Evolutionary conservation across 2,329 filamentous ascomycete genomes (phyloP).

Genomic region (Aspergillus transmontanensis): DNA sequence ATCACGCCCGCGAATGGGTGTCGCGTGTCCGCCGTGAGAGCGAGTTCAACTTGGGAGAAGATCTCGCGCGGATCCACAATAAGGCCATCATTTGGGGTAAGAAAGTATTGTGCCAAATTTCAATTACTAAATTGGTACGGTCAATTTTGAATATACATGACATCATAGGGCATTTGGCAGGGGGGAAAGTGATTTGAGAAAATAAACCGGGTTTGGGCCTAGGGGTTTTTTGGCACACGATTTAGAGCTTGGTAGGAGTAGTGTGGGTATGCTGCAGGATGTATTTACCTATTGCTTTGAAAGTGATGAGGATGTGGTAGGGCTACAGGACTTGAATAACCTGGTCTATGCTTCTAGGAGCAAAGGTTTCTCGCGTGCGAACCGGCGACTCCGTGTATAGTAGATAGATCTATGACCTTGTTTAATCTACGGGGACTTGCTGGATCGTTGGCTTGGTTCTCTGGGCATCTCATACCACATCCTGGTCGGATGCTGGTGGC

Average conservation of each 20-base stretch:
- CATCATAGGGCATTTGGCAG: neutral
- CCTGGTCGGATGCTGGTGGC: neutral
- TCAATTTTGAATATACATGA: neutral
- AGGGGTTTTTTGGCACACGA: neutral
- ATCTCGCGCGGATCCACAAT: neutral
- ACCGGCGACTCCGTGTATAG: neutral
- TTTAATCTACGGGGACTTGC: neutral
- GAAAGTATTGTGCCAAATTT: neutral
- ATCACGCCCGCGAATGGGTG: neutral
- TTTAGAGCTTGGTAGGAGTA: neutral
- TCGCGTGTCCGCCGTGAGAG: neutral
- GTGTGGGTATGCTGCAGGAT: neutral
- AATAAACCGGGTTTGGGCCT: neutral
- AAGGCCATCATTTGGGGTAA: neutral
- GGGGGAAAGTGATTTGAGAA: neutral
- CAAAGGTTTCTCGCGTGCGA: neutral
- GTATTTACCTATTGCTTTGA: neutral
- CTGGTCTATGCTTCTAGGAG: neutral
- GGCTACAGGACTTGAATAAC: neutral
- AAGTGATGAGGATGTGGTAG: neutral
- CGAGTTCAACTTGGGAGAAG: neutral
- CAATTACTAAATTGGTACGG: neutral
- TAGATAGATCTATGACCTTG: neutral
- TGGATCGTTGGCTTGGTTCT: neutral
- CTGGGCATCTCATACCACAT: neutral